Base-by-base conservation (phyloP, 179 eudicot species). In the Carnegiea gigantea region DNA sequence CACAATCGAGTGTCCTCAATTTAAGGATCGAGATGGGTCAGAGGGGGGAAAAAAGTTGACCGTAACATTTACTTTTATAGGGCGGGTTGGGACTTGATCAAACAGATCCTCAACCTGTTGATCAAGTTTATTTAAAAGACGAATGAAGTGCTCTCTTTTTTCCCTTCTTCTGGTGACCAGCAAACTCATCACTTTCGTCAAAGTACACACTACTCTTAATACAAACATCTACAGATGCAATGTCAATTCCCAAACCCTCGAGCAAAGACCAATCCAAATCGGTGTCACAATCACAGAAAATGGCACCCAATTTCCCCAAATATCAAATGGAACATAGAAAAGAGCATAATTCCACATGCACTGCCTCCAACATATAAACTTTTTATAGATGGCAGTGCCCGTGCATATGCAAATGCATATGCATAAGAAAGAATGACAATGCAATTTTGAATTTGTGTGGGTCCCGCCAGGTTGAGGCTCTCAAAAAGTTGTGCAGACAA, bases 301-400 rank as follows among this genome's bases (percentile, higher is more conserved):
- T 67, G 71, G 72, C 38, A 26, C 33, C 70, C 3, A 65, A 65
- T 65, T 65, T 28, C 20, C 72, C 7, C 18, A 67, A 67, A 33
- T 70, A 36, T 33, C 8, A 70, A 70, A 70, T 30, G 43, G 80
- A 83, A 43, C 80, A 84, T 84, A 84, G 86, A 80, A 48, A 71
- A 77, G 74, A 70, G 86, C 74, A 84, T 84, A 78, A 57, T 70
- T 70, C 76, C 86, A 83, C 86, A 83, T 83, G 83, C 9, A 76
- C 10, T 71, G 73, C 78, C 70, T 57, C 82, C 82, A 24, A 67
- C 24, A 38, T 14, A 54, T 7, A 49, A 24, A 68, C 70, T 11
- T 70, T 77, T 54, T n/a, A 77, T 71, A 57, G 84, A 78, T 77
- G 73, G 62, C 70, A 71, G 81, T 71, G 78, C 60, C 81, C 84